Evolutionary conservation across 306 rosid species (phyloP).

Genomic region (Fagus sylvatica): DNA sequence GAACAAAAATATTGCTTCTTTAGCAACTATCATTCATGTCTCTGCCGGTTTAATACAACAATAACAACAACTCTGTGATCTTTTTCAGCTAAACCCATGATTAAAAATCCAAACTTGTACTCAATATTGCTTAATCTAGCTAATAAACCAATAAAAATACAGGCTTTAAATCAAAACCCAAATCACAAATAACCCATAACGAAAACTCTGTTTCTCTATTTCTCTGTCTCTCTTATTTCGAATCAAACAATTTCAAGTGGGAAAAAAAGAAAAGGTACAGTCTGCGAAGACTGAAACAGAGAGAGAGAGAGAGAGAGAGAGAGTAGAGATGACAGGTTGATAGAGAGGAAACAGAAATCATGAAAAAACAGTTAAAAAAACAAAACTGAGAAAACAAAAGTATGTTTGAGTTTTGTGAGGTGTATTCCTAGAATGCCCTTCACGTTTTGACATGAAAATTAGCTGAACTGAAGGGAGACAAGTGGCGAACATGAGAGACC

Average conservation of each 20-base stretch:
- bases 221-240: not conserved
- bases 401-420: not conserved
- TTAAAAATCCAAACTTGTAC: constrained; percentile 16
- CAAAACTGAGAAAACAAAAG: not conserved
- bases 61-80: constrained; percentile 11
- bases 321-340: not conserved
- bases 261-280: constrained; percentile 11
- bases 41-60: not conserved
- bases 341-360: constrained; percentile 2
- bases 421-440: constrained; percentile 49
- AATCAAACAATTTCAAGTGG: constrained; percentile 12
- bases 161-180: constrained; percentile 21
- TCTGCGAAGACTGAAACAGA: not conserved
- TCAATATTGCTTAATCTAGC: constrained; percentile 18
- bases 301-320: not conserved
- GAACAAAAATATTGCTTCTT: not conserved
- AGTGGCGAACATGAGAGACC: constrained; percentile 38
- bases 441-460: constrained; percentile 25
- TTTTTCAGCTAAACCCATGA: constrained; percentile 38
- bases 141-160: not conserved
- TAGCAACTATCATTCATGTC: constrained; percentile 12
- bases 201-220: not conserved
- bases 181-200: constrained; percentile 19
- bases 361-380: not conserved
- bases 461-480: constrained; percentile 36